Percentiles rank a stretch among this genome's conserved stretches.
Evolutionary conservation across 2,329 filamentous ascomycete genomes (phyloP).

Genomic region (Paracorniculantispora psalliotae): DNA sequence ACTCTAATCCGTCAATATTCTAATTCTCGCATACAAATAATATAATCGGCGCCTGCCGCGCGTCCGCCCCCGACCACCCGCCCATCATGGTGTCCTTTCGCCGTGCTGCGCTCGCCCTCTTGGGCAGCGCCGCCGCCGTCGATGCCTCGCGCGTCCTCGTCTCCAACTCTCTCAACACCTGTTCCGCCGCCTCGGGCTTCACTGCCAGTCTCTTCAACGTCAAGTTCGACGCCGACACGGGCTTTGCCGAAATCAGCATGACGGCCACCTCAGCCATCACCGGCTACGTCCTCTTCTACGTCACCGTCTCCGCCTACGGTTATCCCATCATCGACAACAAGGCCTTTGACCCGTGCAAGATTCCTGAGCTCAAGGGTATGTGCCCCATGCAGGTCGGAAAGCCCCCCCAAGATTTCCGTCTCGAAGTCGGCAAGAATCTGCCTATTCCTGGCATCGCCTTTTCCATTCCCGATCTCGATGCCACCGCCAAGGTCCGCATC

Average conservation of each 20-base stretch:
- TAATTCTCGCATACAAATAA: neutral
- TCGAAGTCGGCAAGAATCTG: slow-evolving; percentile 49
- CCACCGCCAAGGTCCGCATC: slow-evolving; percentile 75
- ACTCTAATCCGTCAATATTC: neutral
- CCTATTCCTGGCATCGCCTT: slow-evolving; percentile 81
- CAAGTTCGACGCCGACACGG: slow-evolving; percentile 65
- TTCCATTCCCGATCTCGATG: slow-evolving; percentile 85
- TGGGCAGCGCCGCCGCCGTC: slow-evolving; percentile 39
- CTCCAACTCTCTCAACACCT: slow-evolving; percentile 74
- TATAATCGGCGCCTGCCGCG: neutral
- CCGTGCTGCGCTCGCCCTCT: slow-evolving; percentile 29
- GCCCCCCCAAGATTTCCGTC: slow-evolving; percentile 68
- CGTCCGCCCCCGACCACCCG: neutral
- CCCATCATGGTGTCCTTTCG: slow-evolving; percentile 8
- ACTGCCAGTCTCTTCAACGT: slow-evolving; percentile 81
- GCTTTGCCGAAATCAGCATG: slow-evolving; percentile 63
- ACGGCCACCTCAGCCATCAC: slow-evolving; percentile 71
- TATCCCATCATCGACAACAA: slow-evolving; percentile 59
- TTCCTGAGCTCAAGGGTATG: slow-evolving; percentile 61
- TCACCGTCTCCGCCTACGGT: slow-evolving; percentile 72
- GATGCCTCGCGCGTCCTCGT: slow-evolving; percentile 54
- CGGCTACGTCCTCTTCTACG: slow-evolving; percentile 68
- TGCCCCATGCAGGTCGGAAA: slow-evolving; percentile 88
- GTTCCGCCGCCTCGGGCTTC: slow-evolving; percentile 73
- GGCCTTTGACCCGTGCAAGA: slow-evolving; percentile 70